Evolutionary conservation across 2,329 filamentous ascomycete species (phyloP), one percentile per base, ranked within the genome.

Genomic region (Venturia pyrina): DNA sequence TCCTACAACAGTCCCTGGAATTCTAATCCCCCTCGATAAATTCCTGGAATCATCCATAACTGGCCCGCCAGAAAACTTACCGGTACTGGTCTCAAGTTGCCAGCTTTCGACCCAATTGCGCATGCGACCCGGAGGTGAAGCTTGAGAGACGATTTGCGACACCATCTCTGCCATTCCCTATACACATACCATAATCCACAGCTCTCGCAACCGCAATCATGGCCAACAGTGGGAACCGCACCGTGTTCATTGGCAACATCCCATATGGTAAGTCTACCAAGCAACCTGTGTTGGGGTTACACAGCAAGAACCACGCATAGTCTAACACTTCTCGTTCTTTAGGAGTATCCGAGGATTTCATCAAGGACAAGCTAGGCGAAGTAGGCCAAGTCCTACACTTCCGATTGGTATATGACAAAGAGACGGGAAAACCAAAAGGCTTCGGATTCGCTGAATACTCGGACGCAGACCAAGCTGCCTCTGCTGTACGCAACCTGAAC

Each of bases 371-470:
- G 68, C 96, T 98, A 76, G 90, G 88, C 74, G 89, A 89, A 69
- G 92, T 90, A 64, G 95, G 95, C 67, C 90, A 93, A 70, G 93
- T 98, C 1, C 83, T 96, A 67, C 93, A 90, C 75, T 98, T 98
- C 76, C 87, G 93, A 64, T 84, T 98, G 62, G 93, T 98, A 69
- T 96, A 96, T 78, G 96, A 98, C 79, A 89, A 92, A 64, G 93
- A 98, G 73, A 97, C 93, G 2, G 93, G 93, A 53, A 87, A 91
- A 66, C 93, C 95, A 0, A 98, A 97, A 77, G 95, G 95, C 21
- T 99, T 96, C 75, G 95, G 95, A 44, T 99, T 98, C 72, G 90
- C 93, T 73, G 93, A 98, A 75, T 99, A 96, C 74, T 89, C 91
- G 65, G 95, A 98, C 74, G 87, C 90, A 67, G 93, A 96, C 85